Percentiles rank a stretch among this genome's conserved stretches.
phyloP scores from a whole-genome alignment of 768 basidiomycete genomes.

The Leccinum uliginosum region DNA sequence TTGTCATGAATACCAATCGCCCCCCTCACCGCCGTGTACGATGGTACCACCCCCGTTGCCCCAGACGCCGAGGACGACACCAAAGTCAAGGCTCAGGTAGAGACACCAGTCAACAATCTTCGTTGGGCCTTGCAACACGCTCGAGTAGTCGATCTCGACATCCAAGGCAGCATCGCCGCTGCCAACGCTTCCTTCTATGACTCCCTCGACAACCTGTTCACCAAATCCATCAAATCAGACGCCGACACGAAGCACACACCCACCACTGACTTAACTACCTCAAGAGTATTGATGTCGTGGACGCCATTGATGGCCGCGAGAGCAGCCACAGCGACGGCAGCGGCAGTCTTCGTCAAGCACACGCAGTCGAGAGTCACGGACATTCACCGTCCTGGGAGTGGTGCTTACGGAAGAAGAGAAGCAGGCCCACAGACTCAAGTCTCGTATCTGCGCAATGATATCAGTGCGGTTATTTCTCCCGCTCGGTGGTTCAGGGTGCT shows the following conservation, averaged over 20 bases:
- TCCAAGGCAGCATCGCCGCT: slow-evolving; percentile 48
- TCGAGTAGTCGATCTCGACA: slow-evolving; percentile 66
- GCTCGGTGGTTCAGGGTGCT: slow-evolving; percentile 7
- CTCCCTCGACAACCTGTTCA: slow-evolving; percentile 65
- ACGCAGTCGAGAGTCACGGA: slow-evolving; percentile 35
- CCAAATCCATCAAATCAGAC: slow-evolving; percentile 46
- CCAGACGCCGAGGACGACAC: slow-evolving; percentile 17
- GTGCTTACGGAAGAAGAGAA: slow-evolving; percentile 53
- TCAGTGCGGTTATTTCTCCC: slow-evolving; percentile 22
- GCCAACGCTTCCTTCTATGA: slow-evolving; percentile 53
- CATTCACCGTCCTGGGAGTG: slow-evolving; percentile 39
- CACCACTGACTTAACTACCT: slow-evolving; percentile 42
- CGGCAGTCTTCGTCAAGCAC: slow-evolving; percentile 36
- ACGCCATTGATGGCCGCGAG: slow-evolving; percentile 30
- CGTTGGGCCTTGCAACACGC: slow-evolving; percentile 62
- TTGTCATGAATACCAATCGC: slow-evolving; percentile 36
- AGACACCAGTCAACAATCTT: slow-evolving; percentile 49
- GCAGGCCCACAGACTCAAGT: slow-evolving; percentile 53
- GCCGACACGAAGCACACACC: slow-evolving; percentile 38
- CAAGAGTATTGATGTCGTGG: slow-evolving; percentile 39
- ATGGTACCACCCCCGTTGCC: slow-evolving; percentile 38
- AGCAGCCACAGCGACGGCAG: slow-evolving; percentile 27
- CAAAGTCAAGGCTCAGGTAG: slow-evolving; percentile 21
- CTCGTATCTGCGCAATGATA: slow-evolving; percentile 38
- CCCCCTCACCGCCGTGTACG: slow-evolving; percentile 55